phyloP scores from a whole-genome alignment of 352 stramenopile species.

The Pythium diclinum region DNA sequence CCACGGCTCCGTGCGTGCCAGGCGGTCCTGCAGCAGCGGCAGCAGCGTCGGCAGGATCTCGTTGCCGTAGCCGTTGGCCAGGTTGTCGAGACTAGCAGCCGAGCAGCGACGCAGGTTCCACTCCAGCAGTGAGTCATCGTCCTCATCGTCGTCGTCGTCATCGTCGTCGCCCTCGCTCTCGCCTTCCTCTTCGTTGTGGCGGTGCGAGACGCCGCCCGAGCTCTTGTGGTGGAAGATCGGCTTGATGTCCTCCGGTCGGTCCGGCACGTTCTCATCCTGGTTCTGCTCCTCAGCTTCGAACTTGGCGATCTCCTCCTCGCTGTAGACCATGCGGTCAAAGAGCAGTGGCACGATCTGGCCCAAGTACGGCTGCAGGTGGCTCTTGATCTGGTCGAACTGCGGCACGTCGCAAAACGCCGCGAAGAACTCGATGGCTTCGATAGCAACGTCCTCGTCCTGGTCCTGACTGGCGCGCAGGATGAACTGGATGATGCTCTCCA shows the following conservation, averaged over 20 bases:
- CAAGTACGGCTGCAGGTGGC: constrained; percentile 80
- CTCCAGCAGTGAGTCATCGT: constrained; percentile 92
- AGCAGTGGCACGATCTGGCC: constrained; percentile 91
- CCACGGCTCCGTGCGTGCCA: constrained; percentile 91
- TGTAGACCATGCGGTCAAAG: constrained; percentile 95
- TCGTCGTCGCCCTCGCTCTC: constrained; percentile 84
- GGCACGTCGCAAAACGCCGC: constrained; percentile 88
- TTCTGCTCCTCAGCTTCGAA: constrained; percentile 90
- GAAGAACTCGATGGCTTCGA: constrained; percentile 91
- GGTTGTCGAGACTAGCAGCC: constrained; percentile 93
- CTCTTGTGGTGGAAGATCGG: constrained; percentile 78
- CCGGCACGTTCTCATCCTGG: constrained; percentile 84
- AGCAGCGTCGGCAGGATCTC: constrained; percentile 92
- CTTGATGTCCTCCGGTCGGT: constrained; percentile 90
- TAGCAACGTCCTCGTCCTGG: constrained; percentile 78
- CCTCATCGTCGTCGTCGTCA: constrained; percentile 88
- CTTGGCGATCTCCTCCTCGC: constrained; percentile 87
- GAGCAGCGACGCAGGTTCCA: constrained; percentile 96
- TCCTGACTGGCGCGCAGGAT: constrained; percentile 88
- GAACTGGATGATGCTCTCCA: constrained; percentile 91
- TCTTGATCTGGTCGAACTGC: constrained; percentile 91
- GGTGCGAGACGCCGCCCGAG: constrained; percentile 31
- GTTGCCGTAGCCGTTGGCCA: constrained; percentile 91
- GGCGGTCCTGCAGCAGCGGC: constrained; percentile 88
- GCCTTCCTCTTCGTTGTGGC: constrained; percentile 32